phyloP scores from a whole-genome alignment of 306 rosid species.

The Gleditsia sinensis region DNA sequence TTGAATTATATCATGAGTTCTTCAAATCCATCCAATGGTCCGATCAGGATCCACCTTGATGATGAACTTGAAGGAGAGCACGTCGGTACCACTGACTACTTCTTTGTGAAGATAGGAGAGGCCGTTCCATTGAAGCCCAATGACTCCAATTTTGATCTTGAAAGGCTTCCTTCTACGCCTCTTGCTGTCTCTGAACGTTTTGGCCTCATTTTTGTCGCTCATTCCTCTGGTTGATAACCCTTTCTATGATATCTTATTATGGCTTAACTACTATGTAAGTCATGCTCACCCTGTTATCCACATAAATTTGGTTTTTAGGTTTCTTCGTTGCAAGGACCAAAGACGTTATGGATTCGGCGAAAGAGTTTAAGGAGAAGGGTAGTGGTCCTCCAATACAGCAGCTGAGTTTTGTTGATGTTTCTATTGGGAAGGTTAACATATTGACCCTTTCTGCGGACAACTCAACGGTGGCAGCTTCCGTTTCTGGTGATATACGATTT shows the following conservation, averaged over 20 bases:
- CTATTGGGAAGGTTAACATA: constrained; percentile 60
- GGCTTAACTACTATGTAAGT: neutral
- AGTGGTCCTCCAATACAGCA: constrained; percentile 56
- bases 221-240: constrained; percentile 46
- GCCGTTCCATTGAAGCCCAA: constrained; percentile 54
- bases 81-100: constrained; percentile 48
- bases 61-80: constrained; percentile 57
- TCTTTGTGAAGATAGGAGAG: constrained; percentile 70
- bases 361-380: constrained; percentile 56
- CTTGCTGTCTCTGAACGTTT: constrained; percentile 73
- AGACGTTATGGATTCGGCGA: constrained; percentile 68
- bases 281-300: neutral
- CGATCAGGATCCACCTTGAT: constrained; percentile 37
- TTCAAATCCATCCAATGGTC: neutral
- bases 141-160: constrained; percentile 48
- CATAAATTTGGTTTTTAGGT: constrained; percentile 44
- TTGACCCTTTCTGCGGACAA: constrained; percentile 71
- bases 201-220: constrained; percentile 70
- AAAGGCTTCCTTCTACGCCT: constrained; percentile 63
- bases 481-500: constrained; percentile 47
- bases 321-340: constrained; percentile 68
- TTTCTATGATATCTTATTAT: neutral
- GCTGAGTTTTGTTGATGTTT: constrained; percentile 61
- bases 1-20: constrained; percentile 16
- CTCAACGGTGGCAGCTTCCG: constrained; percentile 62